These are phyloP conservation scores for Clitoria ternatea DNA, from an alignment of 306 rosid species.

Conservation along the genomic window DNA sequence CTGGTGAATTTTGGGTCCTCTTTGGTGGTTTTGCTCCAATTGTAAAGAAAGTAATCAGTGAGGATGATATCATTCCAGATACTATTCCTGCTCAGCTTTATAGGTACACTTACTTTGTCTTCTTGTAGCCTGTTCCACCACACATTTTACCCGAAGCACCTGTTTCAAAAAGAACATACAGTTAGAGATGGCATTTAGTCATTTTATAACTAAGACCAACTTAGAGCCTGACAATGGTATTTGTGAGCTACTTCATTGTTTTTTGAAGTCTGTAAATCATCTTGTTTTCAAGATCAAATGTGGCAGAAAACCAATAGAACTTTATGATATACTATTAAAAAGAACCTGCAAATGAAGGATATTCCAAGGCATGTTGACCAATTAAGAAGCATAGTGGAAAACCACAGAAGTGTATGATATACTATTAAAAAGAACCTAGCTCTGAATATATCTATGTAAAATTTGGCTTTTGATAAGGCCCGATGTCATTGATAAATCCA, in stretches of 20 bases:
- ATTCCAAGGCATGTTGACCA: neutral
- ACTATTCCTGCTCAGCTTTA: slow-evolving; percentile 61
- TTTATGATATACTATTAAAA: no score
- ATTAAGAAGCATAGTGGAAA: neutral
- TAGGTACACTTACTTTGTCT: slow-evolving; percentile 41
- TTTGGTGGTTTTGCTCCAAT: slow-evolving; percentile 99
- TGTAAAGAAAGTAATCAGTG: slow-evolving; percentile 70
- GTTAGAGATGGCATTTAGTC: neutral
- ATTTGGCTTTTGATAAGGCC: neutral
- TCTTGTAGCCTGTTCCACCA: neutral
- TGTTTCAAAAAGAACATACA: neutral
- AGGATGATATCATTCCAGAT: slow-evolving; percentile 88
- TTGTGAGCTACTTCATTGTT: neutral
- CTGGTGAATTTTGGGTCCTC: slow-evolving; percentile 98
- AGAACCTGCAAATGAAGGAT: neutral
- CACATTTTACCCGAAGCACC: neutral
- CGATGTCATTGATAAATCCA: neutral
- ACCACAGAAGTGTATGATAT: neutral
- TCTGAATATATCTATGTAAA: neutral
- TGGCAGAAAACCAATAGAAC: neutral
- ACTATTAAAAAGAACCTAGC: neutral
- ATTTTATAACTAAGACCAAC: neutral
- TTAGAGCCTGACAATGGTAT: neutral
- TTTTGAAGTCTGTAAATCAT: neutral
- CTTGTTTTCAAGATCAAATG: neutral